Percentiles rank a stretch among this genome's conserved stretches.
Conservation (phyloP, 2,329 filamentous ascomycete species). For the Canariomyces notabilis region DNA sequence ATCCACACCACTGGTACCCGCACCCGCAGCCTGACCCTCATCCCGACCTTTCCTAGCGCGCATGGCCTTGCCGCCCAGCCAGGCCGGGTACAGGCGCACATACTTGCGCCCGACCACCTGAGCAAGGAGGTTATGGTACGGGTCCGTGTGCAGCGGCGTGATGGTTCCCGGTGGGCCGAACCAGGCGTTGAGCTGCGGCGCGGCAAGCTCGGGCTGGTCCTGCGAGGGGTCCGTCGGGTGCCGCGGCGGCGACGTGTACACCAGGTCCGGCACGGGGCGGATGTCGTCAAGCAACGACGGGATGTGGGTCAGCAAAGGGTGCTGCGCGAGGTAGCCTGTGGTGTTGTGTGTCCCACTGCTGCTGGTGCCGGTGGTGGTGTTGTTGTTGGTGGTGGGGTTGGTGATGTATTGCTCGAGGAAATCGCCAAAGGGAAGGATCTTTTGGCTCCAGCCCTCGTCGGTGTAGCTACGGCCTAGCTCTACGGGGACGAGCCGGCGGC, state of each 20-base stretch:
- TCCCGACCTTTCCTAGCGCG: conserved; percentile 28
- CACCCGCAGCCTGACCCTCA: conserved; percentile 60
- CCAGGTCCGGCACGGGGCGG: conserved; percentile 68
- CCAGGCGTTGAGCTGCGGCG: conserved; percentile 83
- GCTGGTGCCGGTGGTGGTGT: conserved; percentile 1
- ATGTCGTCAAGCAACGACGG: conserved; percentile 73
- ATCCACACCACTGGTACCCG: conserved; percentile 72
- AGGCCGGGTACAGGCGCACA: conserved; percentile 76
- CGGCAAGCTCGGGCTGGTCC: conserved; percentile 41
- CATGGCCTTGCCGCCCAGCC: too few species aligned
- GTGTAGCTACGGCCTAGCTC: conserved; percentile 86
- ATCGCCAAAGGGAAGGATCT: conserved; percentile 66
- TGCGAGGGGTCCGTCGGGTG: conserved; percentile 38
- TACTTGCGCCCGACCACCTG: conserved; percentile 92
- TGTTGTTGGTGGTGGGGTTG: background rate
- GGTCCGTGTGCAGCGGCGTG: conserved; percentile 88
- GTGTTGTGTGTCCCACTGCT: conserved; percentile 1
- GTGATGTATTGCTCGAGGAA: conserved; percentile 63
- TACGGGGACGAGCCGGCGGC: conserved; percentile 75
- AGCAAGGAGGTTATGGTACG: conserved; percentile 85
- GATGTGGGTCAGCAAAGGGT: conserved; percentile 80
- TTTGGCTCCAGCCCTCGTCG: conserved; percentile 77
- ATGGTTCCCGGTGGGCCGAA: conserved; percentile 84
- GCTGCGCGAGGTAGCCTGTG: conserved; percentile 86
- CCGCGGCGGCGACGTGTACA: conserved; percentile 64